A percentile compares a stretch with the other conserved stretches of the same genome.
Conservation (phyloP, 306 rosid species). For the Prunus kanzakura region DNA sequence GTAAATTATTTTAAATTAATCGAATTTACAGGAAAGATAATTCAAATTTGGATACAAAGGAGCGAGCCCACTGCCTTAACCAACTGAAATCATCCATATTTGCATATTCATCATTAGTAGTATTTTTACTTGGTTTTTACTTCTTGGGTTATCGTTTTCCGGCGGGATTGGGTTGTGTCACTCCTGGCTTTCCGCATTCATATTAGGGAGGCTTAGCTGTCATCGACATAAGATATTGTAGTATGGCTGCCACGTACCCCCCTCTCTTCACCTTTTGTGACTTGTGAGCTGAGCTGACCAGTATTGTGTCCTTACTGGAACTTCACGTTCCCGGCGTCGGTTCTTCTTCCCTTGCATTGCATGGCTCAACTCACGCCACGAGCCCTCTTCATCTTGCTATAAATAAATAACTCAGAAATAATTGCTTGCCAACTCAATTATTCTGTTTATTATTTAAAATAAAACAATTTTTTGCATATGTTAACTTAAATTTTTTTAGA, state of each 20-base stretch:
- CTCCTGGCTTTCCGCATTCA: slow-evolving; percentile 39
- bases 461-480: too few relatives aligned
- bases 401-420: background rate
- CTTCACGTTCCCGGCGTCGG: slow-evolving; percentile 40
- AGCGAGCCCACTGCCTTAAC: too few relatives aligned
- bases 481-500: too few relatives aligned
- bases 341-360: background rate
- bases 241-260: slow-evolving; percentile 50
- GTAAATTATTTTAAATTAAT: too few relatives aligned
- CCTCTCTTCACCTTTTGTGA: background rate
- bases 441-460: background rate
- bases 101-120: too few relatives aligned
- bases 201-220: slow-evolving; percentile 48
- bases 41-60: too few relatives aligned
- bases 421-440: background rate
- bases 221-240: slow-evolving; percentile 1
- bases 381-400: background rate
- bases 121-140: background rate
- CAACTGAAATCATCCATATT: too few relatives aligned
- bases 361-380: slow-evolving; percentile 2
- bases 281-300: slow-evolving; percentile 1
- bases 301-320: slow-evolving; percentile 3
- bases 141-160: slow-evolving; percentile 40
- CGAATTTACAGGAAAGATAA: rapidly evolving
- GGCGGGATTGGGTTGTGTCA: slow-evolving; percentile 20